Conservation (phyloP, 805 yeast genomes). For the Candida peoriensis region DNA sequence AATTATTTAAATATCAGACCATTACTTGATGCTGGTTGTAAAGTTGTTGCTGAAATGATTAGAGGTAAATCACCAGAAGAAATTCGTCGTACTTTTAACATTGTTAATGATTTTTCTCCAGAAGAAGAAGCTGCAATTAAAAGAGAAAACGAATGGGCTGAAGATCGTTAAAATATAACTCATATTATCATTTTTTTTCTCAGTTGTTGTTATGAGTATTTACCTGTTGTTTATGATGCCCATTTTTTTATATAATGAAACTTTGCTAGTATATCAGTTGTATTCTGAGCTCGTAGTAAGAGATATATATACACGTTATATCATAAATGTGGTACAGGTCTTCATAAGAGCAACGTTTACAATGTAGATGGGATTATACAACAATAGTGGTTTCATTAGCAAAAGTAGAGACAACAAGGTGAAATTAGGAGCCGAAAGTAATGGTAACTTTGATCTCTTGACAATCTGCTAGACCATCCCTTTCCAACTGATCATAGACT, state of each 20-base stretch:
- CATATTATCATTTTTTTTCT: neutral
- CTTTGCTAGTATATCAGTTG: neutral
- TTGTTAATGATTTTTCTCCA: conserved; percentile 77
- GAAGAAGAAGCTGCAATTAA: conserved; percentile 86
- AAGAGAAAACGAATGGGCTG: conserved; percentile 90
- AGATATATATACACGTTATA: neutral
- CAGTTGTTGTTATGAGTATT: neutral
- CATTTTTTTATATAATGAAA: neutral
- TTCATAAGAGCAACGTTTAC: too few relatives aligned
- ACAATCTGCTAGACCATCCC: too few relatives aligned
- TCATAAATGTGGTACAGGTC: too few relatives aligned
- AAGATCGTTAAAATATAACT: conserved; percentile 54
- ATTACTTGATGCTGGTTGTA: conserved; percentile 71
- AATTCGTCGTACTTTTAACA: conserved; percentile 73
- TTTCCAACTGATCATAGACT: too few relatives aligned
- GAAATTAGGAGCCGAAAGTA: too few relatives aligned
- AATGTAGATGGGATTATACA: too few relatives aligned
- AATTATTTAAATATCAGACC: conserved; percentile 74
- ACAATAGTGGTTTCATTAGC: too few relatives aligned
- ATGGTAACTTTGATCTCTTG: too few relatives aligned
- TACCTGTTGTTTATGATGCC: neutral
- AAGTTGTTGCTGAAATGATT: conserved; percentile 80
- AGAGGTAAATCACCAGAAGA: conserved; percentile 77
- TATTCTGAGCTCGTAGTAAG: neutral
- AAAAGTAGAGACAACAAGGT: too few relatives aligned